Evolutionary conservation across 108 stramenopile species (phyloP).

Genomic region (Nitzschia sp.): DNA sequence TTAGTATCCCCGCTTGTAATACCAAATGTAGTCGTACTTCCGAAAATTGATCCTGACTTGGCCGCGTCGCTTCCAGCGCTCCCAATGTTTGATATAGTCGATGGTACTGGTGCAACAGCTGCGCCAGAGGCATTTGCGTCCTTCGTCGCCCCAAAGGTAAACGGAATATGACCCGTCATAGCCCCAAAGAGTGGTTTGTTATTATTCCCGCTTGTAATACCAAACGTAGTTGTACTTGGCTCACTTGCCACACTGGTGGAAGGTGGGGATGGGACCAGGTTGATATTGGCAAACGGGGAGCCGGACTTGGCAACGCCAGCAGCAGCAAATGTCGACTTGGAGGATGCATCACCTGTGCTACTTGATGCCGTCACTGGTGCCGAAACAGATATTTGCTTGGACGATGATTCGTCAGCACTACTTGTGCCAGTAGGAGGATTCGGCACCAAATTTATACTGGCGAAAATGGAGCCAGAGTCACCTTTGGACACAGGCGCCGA

Average conservation of each 20-base stretch:
- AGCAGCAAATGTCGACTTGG: neutral
- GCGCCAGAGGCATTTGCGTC: neutral
- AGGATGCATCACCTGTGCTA: neutral
- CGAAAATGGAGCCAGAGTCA: neutral
- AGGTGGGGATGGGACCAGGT: neutral
- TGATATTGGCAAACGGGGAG: neutral
- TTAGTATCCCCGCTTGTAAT: neutral
- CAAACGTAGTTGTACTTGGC: neutral
- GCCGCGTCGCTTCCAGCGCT: neutral
- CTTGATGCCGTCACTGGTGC: too few species aligned
- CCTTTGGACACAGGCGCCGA: neutral
- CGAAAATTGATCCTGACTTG: too few species aligned
- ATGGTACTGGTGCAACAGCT: neutral
- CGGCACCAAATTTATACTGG: conserved; percentile 7
- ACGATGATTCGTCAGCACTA: neutral
- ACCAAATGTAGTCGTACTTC: neutral
- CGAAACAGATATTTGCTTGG: neutral
- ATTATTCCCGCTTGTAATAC: neutral
- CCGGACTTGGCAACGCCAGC: neutral
- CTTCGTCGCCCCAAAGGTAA: conserved; percentile 8
- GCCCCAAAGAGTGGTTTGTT: neutral
- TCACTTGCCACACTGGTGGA: too few species aligned
- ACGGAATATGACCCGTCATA: neutral
- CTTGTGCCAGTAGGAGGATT: neutral
- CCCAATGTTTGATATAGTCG: too few species aligned